Evolutionary conservation across 2,329 filamentous ascomycete genomes (phyloP).

Genomic region (Cercospora janseana): DNA sequence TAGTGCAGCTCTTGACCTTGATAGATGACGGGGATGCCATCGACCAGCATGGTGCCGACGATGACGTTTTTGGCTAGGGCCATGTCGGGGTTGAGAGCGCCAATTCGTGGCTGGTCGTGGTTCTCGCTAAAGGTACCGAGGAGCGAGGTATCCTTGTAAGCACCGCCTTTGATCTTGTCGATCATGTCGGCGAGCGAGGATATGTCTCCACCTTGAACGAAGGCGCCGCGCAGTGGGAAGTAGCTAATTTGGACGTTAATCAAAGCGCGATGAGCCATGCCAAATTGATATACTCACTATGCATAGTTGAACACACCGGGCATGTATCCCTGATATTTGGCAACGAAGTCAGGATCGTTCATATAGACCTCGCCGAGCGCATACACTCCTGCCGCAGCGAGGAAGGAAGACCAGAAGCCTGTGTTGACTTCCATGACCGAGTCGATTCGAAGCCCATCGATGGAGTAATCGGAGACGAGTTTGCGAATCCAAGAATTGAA

Average conservation of each 20-base stretch:
- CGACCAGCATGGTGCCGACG: slow-evolving; percentile 59
- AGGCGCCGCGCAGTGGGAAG: slow-evolving; percentile 40
- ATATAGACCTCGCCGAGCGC: slow-evolving; percentile 49
- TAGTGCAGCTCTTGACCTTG: slow-evolving; percentile 65
- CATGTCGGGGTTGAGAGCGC: slow-evolving; percentile 52
- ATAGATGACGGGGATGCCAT: slow-evolving; percentile 65
- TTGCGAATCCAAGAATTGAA: slow-evolving; percentile 60
- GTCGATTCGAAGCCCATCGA: slow-evolving; percentile 57
- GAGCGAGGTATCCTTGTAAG: slow-evolving; percentile 41
- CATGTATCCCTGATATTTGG: slow-evolving; percentile 46
- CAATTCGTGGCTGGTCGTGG: slow-evolving; percentile 43
- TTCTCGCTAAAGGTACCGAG: slow-evolving; percentile 44
- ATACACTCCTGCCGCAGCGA: slow-evolving; percentile 41
- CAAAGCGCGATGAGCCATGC: too few relatives aligned
- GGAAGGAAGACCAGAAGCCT: slow-evolving; percentile 44
- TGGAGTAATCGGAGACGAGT: slow-evolving; percentile 59
- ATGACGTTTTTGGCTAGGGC: slow-evolving; percentile 61
- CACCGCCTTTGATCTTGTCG: slow-evolving; percentile 33
- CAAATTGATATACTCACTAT: too few relatives aligned
- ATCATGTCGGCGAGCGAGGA: slow-evolving; percentile 39
- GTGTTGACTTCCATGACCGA: slow-evolving; percentile 49
- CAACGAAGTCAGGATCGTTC: slow-evolving; percentile 40
- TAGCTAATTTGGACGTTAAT: too few relatives aligned
- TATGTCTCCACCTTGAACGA: slow-evolving; percentile 41
- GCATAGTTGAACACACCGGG: slow-evolving; percentile 51